phyloP scores from a whole-genome alignment of 2,329 filamentous ascomycete genomes.

The Penicillium janthinellum region DNA sequence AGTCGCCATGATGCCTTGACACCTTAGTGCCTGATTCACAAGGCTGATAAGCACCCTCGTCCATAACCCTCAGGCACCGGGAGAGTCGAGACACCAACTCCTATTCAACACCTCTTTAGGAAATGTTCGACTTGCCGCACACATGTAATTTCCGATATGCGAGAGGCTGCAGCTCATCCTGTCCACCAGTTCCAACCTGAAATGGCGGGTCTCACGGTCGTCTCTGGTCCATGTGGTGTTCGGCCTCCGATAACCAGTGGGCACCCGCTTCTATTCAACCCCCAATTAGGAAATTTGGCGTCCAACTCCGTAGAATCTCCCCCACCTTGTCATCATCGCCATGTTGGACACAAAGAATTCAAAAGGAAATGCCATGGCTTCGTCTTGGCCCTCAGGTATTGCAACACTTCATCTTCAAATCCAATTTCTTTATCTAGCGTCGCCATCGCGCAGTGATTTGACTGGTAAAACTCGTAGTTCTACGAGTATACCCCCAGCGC shows the following conservation, averaged over 20 bases:
- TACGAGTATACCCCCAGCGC: not conserved
- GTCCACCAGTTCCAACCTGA: not conserved
- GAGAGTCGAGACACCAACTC: not conserved
- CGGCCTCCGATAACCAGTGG: not conserved
- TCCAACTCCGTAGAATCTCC: conserved; percentile 6
- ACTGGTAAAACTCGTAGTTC: not conserved
- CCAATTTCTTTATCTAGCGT: not conserved
- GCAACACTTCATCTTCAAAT: not conserved
- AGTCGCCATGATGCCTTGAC: not conserved
- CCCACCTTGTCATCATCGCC: conserved; percentile 5
- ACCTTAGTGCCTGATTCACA: not conserved
- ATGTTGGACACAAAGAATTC: conserved; percentile 7
- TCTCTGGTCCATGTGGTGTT: not conserved
- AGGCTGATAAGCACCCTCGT: not conserved
- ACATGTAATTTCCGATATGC: not conserved
- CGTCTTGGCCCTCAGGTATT: not conserved
- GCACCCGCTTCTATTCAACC: conserved; percentile 19
- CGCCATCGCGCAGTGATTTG: not conserved
- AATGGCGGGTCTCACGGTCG: not conserved
- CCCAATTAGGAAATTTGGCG: conserved; percentile 15
- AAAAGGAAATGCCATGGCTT: conserved; percentile 15
- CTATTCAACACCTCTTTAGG: not conserved
- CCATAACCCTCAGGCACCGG: not conserved
- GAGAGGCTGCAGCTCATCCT: not conserved
- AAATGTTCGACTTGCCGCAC: not conserved